Base-by-base conservation (phyloP, 768 basidiomycete genomes). In the Boletus insuetus region DNA sequence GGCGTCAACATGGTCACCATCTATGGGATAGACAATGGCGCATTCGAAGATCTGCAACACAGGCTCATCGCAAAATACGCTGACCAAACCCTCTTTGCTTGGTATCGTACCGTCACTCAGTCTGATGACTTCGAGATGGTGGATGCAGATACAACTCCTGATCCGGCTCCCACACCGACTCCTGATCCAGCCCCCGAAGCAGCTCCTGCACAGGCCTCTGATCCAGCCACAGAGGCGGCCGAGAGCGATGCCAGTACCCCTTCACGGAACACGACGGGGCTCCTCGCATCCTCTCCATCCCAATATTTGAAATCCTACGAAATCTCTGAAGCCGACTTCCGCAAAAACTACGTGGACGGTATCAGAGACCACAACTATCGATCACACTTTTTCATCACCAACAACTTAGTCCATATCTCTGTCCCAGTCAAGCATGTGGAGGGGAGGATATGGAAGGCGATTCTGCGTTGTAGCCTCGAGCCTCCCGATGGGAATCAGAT, bases 31-130 rank as follows among this genome's bases (percentile, higher is more conserved):
- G 65, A 56, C 1, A 49, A 61, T 19, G 58, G 6, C 3, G 65
- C 67, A 3, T 72, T 73, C 47, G 45, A 58, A 47, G 49, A 64
- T 1, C 41, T 72, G 35, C 69, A 71, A 44, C 47, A 52, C 47
- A 58, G 37, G 45, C 50, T 69, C 47, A 58, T 71, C n/a, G 19
- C 31, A 2, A 65, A 43, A 39, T 58, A 31, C 20, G 42, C 54
- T 5, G 68, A 69, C 32, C 67, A 69, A 35, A 67, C 63, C 6
- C 58, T 71, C 42, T 69, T 69, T 17, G 55, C 67, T 31, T 69
- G 67, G 69, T 65, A 45, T 26, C 60, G 56, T 39, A 52, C 20
- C 3, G 10, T 44, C 46, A 49, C 29, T 20, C 43, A 24, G 2
- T 35, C 46, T 13, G 53, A 59, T 8, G 64, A 68, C 8, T 31